These are phyloP conservation scores for Eutrema salsugineum DNA, from an alignment of 441 rosid species.

Conservation along the genomic window DNA sequence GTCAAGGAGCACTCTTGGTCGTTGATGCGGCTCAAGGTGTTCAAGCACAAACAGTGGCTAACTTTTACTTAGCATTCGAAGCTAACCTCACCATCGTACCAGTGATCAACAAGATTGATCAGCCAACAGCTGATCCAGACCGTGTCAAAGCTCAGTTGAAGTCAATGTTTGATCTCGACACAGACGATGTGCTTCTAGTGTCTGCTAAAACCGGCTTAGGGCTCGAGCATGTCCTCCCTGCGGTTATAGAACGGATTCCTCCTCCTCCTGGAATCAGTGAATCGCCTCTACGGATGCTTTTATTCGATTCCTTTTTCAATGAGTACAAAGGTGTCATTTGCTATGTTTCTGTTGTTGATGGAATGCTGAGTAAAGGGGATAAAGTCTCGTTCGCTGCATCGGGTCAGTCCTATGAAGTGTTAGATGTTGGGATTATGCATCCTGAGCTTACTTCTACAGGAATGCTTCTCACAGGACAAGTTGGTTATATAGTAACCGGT, in stretches of 20 bases:
- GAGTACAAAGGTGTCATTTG: constrained; percentile 95
- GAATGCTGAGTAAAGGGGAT: constrained; percentile 76
- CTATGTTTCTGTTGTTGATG: constrained; percentile 94
- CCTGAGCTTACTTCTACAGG: constrained; percentile 95
- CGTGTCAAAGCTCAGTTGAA: constrained; percentile 90
- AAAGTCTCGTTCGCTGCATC: constrained; percentile 86
- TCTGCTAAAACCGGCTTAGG: constrained; percentile 98
- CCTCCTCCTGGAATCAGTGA: constrained; percentile 73
- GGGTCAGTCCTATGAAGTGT: constrained; percentile 74
- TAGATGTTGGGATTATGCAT: constrained; percentile 93
- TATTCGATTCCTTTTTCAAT: constrained; percentile 88
- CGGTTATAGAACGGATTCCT: constrained; percentile 82
- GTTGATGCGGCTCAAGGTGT: constrained; percentile 99
- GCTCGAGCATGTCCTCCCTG: constrained; percentile 89
- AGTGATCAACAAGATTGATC: constrained; percentile 93
- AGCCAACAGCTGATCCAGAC: constrained; percentile 98
- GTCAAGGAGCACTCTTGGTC: constrained; percentile 96
- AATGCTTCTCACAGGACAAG: constrained; percentile 90
- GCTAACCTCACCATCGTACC: constrained; percentile 77
- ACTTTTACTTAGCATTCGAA: constrained; percentile 95
- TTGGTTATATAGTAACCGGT: constrained; percentile 92
- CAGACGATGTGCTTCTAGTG: constrained; percentile 73
- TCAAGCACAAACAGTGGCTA: constrained; percentile 98
- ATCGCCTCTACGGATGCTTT: constrained; percentile 84
- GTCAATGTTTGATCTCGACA: constrained; percentile 94